phyloP scores from a whole-genome alignment of 345 rosid species.

The Gossypium turneri region DNA sequence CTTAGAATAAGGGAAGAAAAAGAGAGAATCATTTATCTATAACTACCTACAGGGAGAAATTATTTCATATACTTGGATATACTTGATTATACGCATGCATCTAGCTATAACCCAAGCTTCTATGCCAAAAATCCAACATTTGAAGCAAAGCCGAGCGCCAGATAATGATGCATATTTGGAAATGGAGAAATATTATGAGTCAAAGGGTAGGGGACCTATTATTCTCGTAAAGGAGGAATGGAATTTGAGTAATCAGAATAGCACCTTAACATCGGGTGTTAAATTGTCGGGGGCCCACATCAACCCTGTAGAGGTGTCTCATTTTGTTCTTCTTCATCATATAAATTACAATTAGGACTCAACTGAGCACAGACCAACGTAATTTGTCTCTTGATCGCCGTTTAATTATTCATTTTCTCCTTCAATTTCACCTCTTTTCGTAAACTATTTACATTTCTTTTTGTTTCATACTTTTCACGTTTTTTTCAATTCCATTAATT shows the following conservation, averaged over 20 bases:
- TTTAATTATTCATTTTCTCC: too few species aligned
- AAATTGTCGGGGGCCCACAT: background rate
- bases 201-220: background rate
- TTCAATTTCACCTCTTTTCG: too few species aligned
- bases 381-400: background rate
- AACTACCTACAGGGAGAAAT: background rate
- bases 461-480: too few species aligned
- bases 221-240: slow-evolving; percentile 18
- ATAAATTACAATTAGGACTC: background rate
- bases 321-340: background rate
- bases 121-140: background rate
- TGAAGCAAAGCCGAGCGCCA: slow-evolving; percentile 19
- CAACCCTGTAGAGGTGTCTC: background rate
- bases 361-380: background rate
- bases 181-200: slow-evolving; percentile 14
- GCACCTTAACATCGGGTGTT: background rate
- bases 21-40: too few species aligned
- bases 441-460: too few species aligned
- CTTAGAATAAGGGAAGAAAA: too few species aligned
- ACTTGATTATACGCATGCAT: slow-evolving; percentile 9
- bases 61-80: background rate
- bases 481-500: too few species aligned
- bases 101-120: background rate
- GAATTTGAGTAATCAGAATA: slow-evolving; percentile 4
- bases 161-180: slow-evolving; percentile 1